Evolutionary conservation across 1,284 basidiomycete species (phyloP), one percentile per base, ranked within the genome.

Genomic region (Irpex sp.): DNA sequence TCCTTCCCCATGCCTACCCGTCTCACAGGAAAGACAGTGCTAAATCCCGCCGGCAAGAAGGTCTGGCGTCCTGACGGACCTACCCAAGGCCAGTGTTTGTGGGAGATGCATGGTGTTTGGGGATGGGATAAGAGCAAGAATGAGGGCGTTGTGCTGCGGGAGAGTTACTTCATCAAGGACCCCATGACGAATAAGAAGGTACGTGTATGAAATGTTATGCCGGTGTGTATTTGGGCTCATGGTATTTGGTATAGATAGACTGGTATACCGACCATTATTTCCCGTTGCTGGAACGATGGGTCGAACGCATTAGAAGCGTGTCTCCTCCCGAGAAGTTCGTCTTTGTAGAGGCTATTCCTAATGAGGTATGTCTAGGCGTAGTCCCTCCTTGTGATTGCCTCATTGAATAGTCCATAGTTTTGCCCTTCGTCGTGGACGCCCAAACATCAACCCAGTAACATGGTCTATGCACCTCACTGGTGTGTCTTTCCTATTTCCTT

Each of bases 51-150:
- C 0, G 81, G 83, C 7, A 82, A 79, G 38, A 85, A 82, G 55
- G 92, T 82, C 1, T 95, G 91, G 95, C 81, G 79, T 54, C 73
- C 74, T 0, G 85, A 91, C 69, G 92, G 92, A 0, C 89, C 89
- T 15, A 89, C 89, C 0, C 67, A 76, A 52, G 91, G 89, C 13
- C 73, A 81, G 64, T 98, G 96, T 72, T 70, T 96, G 0, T 98
- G 95, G 96, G 88, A 93, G 70, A 84, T 89, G 77, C 96, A 98
- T 69, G 94, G 93, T 11, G 93, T 98, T 0, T 99, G 97, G 97
- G 85, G 88, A 1, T 98, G 92, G 91, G 90, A 95, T 70, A 79
- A 77, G 8, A 78, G 80, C 26, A 91, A 88, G 69, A 75, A 87
- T 6, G 80, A 86, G 62, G 88, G 89, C 0, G 87, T 97, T 1